A percentile compares a stretch with the other conserved stretches of the same genome.
Evolutionary conservation across 179 eudicot species (phyloP).

Genomic region (Drosera spatulata): DNA sequence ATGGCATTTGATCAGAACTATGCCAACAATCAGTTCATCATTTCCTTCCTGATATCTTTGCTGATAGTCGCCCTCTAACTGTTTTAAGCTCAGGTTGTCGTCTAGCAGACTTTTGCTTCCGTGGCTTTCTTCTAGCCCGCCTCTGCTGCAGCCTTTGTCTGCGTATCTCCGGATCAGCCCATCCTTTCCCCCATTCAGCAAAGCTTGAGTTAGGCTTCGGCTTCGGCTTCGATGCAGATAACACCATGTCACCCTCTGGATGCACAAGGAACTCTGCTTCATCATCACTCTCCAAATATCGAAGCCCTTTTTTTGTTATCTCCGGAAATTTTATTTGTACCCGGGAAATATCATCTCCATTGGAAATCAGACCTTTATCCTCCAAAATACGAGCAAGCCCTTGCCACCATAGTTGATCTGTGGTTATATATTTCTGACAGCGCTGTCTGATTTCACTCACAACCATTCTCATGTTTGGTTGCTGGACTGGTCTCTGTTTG

Average conservation of each 20-base stretch:
- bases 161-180: slow-evolving; percentile 95
- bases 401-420: slow-evolving; percentile 72
- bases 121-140: slow-evolving; percentile 24
- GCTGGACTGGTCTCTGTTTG: slow-evolving; percentile 21
- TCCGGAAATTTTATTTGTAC: slow-evolving; percentile 67
- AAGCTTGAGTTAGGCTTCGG: slow-evolving; percentile 36
- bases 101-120: slow-evolving; percentile 21
- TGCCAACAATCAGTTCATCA: neutral
- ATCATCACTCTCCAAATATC: slow-evolving; percentile 25
- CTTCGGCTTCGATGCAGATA: slow-evolving; percentile 16
- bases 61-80: slow-evolving; percentile 2
- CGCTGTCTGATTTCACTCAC: slow-evolving; percentile 60
- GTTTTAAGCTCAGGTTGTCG: neutral
- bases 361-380: slow-evolving; percentile 61
- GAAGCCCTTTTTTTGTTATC: slow-evolving; percentile 50
- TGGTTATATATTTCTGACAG: slow-evolving; percentile 35
- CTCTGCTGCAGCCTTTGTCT: slow-evolving; percentile 40
- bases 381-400: slow-evolving; percentile 83
- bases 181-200: slow-evolving; percentile 82
- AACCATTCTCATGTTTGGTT: slow-evolving; percentile 35
- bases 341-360: slow-evolving; percentile 25
- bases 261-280: slow-evolving; percentile 35
- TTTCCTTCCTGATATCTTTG: neutral
- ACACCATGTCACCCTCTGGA: slow-evolving; percentile 84
- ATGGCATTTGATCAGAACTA: too few relatives aligned